phyloP scores from a whole-genome alignment of 1,139 yeast genomes.

The Kurtzmaniella quercitrusa region DNA sequence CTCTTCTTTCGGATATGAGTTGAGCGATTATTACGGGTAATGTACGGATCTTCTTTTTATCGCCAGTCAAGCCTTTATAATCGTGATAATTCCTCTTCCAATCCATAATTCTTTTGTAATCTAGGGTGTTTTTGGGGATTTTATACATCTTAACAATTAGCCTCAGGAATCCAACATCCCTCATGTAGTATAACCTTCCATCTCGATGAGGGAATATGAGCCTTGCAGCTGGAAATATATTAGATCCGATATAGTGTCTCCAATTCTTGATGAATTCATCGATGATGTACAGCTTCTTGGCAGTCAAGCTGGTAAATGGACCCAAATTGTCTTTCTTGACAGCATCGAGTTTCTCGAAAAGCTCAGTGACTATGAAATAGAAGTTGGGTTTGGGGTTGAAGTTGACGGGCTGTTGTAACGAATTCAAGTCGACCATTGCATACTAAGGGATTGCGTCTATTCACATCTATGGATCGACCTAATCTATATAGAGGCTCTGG shows the following conservation, averaged over 20 bases:
- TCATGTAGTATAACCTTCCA: slow-evolving; percentile 47
- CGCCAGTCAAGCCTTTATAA: slow-evolving; percentile 22
- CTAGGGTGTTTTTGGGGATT: slow-evolving; percentile 33
- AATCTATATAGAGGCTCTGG: background rate
- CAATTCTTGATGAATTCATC: slow-evolving; percentile 53
- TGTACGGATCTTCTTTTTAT: slow-evolving; percentile 35
- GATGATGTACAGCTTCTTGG: slow-evolving; percentile 31
- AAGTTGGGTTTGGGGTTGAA: slow-evolving; percentile 19
- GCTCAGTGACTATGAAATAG: slow-evolving; percentile 25
- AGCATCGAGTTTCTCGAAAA: slow-evolving; percentile 30
- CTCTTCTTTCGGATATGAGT: slow-evolving; percentile 44
- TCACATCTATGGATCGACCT: background rate
- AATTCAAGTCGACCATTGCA: slow-evolving; percentile 1
- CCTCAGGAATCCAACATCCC: slow-evolving; percentile 48
- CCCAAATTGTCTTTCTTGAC: slow-evolving; percentile 25
- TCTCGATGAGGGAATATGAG: slow-evolving; percentile 63
- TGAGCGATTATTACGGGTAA: slow-evolving; percentile 40
- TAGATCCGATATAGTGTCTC: slow-evolving; percentile 62
- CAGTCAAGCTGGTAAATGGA: slow-evolving; percentile 21
- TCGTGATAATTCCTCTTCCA: slow-evolving; percentile 40
- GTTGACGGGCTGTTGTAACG: slow-evolving; percentile 11
- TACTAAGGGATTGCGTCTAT: background rate
- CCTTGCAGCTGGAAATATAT: slow-evolving; percentile 65
- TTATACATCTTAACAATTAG: slow-evolving; percentile 32
- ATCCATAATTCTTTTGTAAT: slow-evolving; percentile 28